phyloP scores from a whole-genome alignment of 225 moss, liverwort and hornwort species.

The Bryoerythrophyllum caledonicum region DNA sequence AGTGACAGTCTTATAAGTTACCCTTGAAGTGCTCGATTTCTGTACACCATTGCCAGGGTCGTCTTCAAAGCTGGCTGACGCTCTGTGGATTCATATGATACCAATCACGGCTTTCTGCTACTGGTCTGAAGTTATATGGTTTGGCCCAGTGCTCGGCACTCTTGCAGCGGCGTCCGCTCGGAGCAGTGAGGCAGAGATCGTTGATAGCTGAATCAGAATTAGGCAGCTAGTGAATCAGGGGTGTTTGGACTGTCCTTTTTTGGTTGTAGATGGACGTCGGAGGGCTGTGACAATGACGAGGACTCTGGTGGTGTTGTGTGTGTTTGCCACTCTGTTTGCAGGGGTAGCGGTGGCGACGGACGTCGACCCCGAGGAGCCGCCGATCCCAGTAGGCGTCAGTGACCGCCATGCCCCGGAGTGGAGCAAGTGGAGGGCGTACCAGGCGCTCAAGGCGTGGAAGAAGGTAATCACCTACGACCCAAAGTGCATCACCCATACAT shows the following conservation, averaged over 20 bases:
- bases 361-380: background rate
- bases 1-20: background rate
- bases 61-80: background rate
- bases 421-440: constrained; percentile 62
- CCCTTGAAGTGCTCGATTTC: background rate
- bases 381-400: constrained; percentile 43
- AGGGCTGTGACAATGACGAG: constrained; percentile 28
- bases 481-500: constrained; percentile 50
- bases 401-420: constrained; percentile 33
- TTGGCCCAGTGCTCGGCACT: background rate
- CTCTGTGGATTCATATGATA: no score
- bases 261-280: background rate
- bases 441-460: constrained; percentile 86
- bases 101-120: no score
- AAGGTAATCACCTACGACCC: constrained; percentile 79
- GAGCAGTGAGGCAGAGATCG: background rate
- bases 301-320: background rate
- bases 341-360: background rate
- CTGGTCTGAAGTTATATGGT: no score
- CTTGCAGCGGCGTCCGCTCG: background rate
- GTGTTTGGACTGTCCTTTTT: background rate
- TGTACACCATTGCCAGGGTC: background rate
- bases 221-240: background rate
- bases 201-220: background rate
- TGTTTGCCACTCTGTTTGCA: background rate